Evolutionary conservation across 768 basidiomycete species (phyloP), one percentile per base, ranked within the genome.

Genomic region (Pilatotrama ljubarskyi): DNA sequence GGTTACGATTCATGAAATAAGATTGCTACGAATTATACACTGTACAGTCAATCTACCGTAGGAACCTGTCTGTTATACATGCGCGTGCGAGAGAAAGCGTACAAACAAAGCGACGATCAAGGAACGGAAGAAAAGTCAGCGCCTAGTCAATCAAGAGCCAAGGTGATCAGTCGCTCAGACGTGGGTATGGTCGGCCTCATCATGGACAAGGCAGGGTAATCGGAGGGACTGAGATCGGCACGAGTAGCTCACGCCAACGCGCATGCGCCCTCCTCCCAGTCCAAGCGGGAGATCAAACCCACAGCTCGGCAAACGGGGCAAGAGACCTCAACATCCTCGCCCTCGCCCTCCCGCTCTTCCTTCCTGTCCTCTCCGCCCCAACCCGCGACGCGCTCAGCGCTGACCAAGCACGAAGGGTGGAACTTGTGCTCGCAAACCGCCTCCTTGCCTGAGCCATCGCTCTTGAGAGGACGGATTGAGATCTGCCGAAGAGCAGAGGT

Each of bases 401-500:
- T 81, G 47, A 93, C 89, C 40, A 93, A 68, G 72, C 91, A 93
- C 55, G 83, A 71, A 9, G 84, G 80, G 67, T 93, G 91, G 79
- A 92, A 92, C 44, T 67, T 74, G 72, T 93, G 91, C 36, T 68
- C 60, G 66, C 91, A 92, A 53, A 82, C 76, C n/a, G 59, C 61
- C 38, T 64, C 61, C 36, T 38, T 57, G 40, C 64, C 69, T 20
- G 66, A 68, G 14, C 59, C 63, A 13, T 51, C 55, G 17, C 54
- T 63, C 47, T 54, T 65, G 32, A 63, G 50, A 26, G 69, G 66
- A 17, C 72, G 70, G 36, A 84, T 79, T 20, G 63, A 63, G 51
- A 84, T 67, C 62, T 72, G 60, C 49, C 69, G 53, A 18, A 66
- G 51, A 11, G 53, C 41, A n/a, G 64, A 43, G 8, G 60, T 49